Evolutionary conservation across 2,329 filamentous ascomycete species (phyloP).

Genomic region (Epichloe scottii): DNA sequence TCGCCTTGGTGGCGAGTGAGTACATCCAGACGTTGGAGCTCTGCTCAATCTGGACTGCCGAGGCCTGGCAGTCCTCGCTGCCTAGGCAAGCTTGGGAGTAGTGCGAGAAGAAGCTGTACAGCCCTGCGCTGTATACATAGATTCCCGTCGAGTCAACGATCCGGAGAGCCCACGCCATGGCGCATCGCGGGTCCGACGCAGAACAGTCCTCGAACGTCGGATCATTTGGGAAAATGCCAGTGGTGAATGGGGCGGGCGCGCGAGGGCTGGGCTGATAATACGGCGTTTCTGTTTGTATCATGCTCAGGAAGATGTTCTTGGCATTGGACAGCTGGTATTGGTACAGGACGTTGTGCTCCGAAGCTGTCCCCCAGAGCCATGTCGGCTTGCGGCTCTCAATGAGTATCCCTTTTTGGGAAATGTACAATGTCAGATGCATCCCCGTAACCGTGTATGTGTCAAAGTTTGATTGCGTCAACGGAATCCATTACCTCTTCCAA

Average conservation of each 20-base stretch:
- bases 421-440: background rate
- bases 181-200: background rate
- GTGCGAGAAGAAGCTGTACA: background rate
- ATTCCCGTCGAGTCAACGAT: background rate
- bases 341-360: slow-evolving; percentile 37
- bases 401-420: slow-evolving; percentile 8
- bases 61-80: background rate
- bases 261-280: slow-evolving; percentile 16
- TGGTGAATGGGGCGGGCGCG: slow-evolving; percentile 11
- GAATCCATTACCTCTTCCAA: slow-evolving; percentile 17
- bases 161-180: background rate
- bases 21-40: background rate
- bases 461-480: no score
- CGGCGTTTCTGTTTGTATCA: slow-evolving; percentile 54
- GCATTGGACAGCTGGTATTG: slow-evolving; percentile 35
- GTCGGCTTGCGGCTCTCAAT: slow-evolving; percentile 18
- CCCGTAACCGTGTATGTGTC: no score
- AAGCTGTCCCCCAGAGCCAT: slow-evolving; percentile 15
- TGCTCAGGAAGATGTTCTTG: slow-evolving; percentile 39
- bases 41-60: background rate
- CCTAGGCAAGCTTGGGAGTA: background rate
- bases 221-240: background rate
- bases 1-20: background rate
- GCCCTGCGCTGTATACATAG: background rate
- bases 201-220: background rate